Evolutionary conservation across 148 eudicot species (phyloP).

Genomic region (Beta vulgaris): DNA sequence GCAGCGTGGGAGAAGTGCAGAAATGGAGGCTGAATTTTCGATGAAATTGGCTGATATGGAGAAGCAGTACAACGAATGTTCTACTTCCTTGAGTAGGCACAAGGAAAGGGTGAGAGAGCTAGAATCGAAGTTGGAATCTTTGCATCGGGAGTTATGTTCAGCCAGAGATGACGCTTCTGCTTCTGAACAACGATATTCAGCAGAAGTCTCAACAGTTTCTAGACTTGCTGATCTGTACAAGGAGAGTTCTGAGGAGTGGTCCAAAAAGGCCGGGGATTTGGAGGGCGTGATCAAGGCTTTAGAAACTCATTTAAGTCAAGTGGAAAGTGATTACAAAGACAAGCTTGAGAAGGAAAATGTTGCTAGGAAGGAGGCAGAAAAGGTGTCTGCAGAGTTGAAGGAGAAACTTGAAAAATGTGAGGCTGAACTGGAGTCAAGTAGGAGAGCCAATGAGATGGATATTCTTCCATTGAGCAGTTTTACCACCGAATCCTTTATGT

Average conservation of each 20-base stretch:
- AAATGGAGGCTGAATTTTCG: constrained; percentile 77
- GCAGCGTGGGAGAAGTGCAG: constrained; percentile 56
- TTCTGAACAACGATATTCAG: constrained; percentile 57
- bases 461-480: constrained; percentile 54
- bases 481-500: constrained; percentile 39
- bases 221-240: constrained; percentile 87
- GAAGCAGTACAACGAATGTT: constrained; percentile 60
- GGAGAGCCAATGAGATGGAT: constrained; percentile 59
- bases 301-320: constrained; percentile 82
- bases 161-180: constrained; percentile 66
- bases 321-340: constrained; percentile 78
- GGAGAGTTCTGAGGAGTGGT: constrained; percentile 96
- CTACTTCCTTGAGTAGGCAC: constrained; percentile 59
- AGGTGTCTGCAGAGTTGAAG: constrained; percentile 54
- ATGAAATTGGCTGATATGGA: constrained; percentile 74
- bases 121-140: constrained; percentile 57
- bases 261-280: constrained; percentile 92
- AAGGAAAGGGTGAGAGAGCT: constrained; percentile 72
- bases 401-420: constrained; percentile 67
- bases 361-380: constrained; percentile 58
- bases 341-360: constrained; percentile 71
- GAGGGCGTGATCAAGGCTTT: constrained; percentile 96
- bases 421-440: constrained; percentile 64
- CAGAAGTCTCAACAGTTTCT: constrained; percentile 70
- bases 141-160: constrained; percentile 65